These are phyloP conservation scores for Lentinula lateritia DNA, from an alignment of 768 basidiomycete genomes.

Conservation along the genomic window DNA sequence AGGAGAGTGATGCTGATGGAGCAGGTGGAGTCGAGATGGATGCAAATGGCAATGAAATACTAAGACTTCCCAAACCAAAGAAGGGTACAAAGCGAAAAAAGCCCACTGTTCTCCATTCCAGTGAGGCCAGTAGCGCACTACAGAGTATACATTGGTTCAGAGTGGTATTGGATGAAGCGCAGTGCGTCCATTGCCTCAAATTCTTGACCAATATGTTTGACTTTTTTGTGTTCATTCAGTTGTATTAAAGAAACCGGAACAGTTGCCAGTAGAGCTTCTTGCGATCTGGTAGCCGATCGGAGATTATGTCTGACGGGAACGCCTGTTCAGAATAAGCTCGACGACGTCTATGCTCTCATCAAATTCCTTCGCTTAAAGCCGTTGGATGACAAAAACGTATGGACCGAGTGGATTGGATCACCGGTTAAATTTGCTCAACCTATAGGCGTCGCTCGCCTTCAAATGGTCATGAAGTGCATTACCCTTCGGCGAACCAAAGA, in stretches of 20 bases:
- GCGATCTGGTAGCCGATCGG: slow-evolving; percentile 90
- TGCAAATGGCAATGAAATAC: slow-evolving; percentile 57
- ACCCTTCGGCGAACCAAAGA: slow-evolving; percentile 97
- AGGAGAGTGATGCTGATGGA: slow-evolving; percentile 58
- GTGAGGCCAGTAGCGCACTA: slow-evolving; percentile 66
- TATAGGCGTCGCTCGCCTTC: slow-evolving; percentile 86
- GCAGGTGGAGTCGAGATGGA: slow-evolving; percentile 61
- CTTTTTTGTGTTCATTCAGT: slow-evolving; percentile 32
- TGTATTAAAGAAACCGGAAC: slow-evolving; percentile 96
- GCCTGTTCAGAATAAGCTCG: slow-evolving; percentile 97
- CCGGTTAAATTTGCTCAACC: slow-evolving; percentile 91
- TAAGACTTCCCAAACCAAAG: slow-evolving; percentile 59
- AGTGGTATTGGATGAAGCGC: slow-evolving; percentile 90
- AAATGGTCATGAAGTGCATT: slow-evolving; percentile 95
- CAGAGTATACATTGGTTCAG: slow-evolving; percentile 97
- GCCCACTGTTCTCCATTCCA: slow-evolving; percentile 22
- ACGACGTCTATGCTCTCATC: slow-evolving; percentile 95
- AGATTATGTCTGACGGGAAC: slow-evolving; percentile 96
- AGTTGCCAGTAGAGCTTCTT: slow-evolving; percentile 91
- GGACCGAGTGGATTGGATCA: slow-evolving; percentile 90
- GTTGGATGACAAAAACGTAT: slow-evolving; percentile 87
- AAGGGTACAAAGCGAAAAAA: slow-evolving; percentile 68
- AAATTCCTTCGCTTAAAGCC: slow-evolving; percentile 92
- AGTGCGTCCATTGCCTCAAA: slow-evolving; percentile 56
- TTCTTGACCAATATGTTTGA: slow-evolving; percentile 4